These are phyloP conservation scores for Coemansia sp. DNA, from an alignment of 192 early-diverging fungal genomes.

Conservation along the genomic window DNA sequence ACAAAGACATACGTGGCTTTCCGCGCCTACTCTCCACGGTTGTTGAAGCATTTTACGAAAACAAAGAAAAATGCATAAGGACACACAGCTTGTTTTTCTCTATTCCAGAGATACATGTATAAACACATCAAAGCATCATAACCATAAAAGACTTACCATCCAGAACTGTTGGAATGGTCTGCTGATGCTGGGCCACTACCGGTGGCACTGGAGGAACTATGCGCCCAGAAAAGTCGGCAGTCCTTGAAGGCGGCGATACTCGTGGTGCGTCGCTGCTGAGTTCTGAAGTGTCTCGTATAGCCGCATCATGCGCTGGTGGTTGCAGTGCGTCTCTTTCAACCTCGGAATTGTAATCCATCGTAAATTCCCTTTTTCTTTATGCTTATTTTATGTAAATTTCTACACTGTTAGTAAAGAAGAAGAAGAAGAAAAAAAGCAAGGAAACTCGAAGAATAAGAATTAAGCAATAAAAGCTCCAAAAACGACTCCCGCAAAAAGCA, in stretches of 20 bases:
- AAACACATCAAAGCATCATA: too few relatives aligned
- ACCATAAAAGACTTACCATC: background rate
- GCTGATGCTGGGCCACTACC: background rate
- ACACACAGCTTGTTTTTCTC: background rate
- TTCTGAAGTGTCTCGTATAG: background rate
- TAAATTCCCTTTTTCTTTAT: background rate
- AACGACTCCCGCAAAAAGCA: background rate
- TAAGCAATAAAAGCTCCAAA: background rate
- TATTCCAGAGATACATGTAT: too few relatives aligned
- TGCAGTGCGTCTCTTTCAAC: slow-evolving; percentile 13
- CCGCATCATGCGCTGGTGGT: slow-evolving; percentile 9
- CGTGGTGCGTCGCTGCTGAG: background rate
- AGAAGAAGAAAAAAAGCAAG: background rate
- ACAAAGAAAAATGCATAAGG: background rate
- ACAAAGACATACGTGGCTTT: background rate
- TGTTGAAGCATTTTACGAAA: background rate
- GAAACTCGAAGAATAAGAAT: background rate
- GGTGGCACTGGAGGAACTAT: background rate
- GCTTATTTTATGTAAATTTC: background rate
- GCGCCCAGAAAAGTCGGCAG: background rate
- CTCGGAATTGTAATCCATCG: slow-evolving; percentile 27
- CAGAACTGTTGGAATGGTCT: background rate
- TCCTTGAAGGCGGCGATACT: slow-evolving; percentile 9
- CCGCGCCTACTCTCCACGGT: background rate
- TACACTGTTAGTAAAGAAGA: background rate